These are phyloP conservation scores for Pestalotiopsis sp. DNA, from an alignment of 2,329 filamentous ascomycete species.

Conservation along the genomic window DNA sequence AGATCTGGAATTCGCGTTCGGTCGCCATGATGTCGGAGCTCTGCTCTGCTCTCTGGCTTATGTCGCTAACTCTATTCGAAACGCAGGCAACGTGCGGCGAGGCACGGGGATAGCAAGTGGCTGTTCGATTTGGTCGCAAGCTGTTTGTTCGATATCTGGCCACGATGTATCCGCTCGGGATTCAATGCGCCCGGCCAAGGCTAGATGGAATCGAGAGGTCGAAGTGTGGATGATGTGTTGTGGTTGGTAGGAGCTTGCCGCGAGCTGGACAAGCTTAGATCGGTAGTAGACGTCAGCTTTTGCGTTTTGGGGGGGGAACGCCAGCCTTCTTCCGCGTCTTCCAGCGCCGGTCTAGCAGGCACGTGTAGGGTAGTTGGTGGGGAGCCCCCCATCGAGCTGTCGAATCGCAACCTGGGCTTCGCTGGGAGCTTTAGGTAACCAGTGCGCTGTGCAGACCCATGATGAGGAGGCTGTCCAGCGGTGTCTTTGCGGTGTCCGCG, in stretches of 20 bases:
- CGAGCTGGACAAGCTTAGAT: background rate
- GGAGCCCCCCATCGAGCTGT: background rate
- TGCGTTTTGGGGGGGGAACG: background rate
- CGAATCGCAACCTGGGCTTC: background rate
- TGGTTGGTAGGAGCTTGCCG: background rate
- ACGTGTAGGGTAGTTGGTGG: background rate
- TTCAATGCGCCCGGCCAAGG: background rate
- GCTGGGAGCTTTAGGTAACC: background rate
- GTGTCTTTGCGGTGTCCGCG: background rate
- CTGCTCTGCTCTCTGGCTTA: background rate
- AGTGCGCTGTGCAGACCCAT: background rate
- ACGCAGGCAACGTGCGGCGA: background rate
- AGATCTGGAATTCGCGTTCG: slow-evolving; percentile 75
- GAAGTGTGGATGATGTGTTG: background rate
- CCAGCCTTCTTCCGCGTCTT: background rate
- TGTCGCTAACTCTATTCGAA: background rate
- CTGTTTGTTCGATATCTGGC: background rate
- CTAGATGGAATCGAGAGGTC: background rate
- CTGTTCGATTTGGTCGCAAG: background rate
- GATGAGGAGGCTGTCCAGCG: background rate
- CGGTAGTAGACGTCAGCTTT: background rate
- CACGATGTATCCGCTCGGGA: background rate
- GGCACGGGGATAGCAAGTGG: background rate
- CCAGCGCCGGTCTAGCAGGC: background rate
- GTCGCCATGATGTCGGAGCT: slow-evolving; percentile 58